Evolutionary conservation across 257 asterid genomes (phyloP).

Genomic region (Asclepias syriaca): DNA sequence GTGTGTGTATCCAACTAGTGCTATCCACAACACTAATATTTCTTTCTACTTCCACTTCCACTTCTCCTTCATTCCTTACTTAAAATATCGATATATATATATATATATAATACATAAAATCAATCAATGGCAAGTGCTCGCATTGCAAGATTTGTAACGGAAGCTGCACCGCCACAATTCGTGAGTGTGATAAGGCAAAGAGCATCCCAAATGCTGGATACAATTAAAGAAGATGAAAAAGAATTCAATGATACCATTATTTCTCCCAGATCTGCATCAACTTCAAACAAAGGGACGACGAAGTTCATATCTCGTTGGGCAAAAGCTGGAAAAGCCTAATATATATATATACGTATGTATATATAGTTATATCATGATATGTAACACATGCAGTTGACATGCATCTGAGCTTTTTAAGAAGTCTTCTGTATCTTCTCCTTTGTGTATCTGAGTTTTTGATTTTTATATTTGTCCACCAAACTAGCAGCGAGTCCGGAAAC

Average conservation of each 20-base stretch:
- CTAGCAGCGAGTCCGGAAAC: not conserved
- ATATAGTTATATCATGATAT: no score
- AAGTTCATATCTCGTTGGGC: not conserved
- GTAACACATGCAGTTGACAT: not conserved
- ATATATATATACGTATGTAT: not conserved
- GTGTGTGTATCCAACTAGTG: not conserved
- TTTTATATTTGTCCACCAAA: not conserved
- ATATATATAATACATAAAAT: no score
- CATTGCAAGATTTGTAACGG: slow-evolving; percentile 43
- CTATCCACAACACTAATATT: slow-evolving; percentile 2
- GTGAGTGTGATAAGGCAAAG: slow-evolving; percentile 43
- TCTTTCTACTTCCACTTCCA: not conserved
- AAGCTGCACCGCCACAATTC: slow-evolving; percentile 60
- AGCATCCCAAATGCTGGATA: slow-evolving; percentile 55
- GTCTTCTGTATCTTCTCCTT: not conserved
- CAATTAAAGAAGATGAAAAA: slow-evolving; percentile 63
- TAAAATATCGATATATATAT: no score
- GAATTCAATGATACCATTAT: slow-evolving; percentile 15
- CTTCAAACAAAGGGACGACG: not conserved
- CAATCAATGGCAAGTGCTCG: slow-evolving; percentile 49
- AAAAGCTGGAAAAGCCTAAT: not conserved
- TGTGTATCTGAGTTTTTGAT: not conserved
- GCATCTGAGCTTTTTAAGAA: not conserved
- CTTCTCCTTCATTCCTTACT: not conserved
- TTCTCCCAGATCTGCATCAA: not conserved